Conservation (phyloP, 2,329 filamentous ascomycete species). For the Didymella exigua region DNA sequence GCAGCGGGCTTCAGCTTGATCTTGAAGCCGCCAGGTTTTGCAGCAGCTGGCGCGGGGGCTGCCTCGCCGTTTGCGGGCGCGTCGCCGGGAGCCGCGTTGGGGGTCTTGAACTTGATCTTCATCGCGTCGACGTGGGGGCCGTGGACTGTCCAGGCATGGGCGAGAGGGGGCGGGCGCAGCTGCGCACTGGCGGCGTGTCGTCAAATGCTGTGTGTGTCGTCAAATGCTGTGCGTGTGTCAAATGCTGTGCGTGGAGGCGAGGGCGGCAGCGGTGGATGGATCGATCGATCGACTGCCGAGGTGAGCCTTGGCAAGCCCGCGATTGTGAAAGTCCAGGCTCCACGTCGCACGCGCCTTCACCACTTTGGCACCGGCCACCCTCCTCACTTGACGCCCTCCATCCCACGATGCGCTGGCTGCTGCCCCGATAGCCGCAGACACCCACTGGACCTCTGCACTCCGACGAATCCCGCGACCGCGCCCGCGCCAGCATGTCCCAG, state of each 20-base stretch:
- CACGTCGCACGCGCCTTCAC: slow-evolving; percentile 16
- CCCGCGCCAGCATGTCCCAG: slow-evolving; percentile 42
- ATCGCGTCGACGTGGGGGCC: slow-evolving; percentile 16
- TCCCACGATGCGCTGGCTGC: slow-evolving; percentile 34
- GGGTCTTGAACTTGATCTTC: slow-evolving; percentile 44
- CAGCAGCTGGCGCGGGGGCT: slow-evolving; percentile 19
- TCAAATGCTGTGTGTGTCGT: no score
- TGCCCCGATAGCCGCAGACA: slow-evolving; percentile 24
- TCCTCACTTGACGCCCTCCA: neutral
- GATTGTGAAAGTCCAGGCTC: slow-evolving; percentile 29
- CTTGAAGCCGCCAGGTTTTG: slow-evolving; percentile 31
- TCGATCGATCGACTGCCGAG: slow-evolving; percentile 1
- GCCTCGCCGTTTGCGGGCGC: slow-evolving; percentile 22
- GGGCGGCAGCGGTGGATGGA: slow-evolving; percentile 2
- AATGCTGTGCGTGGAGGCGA: neutral
- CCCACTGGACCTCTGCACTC: slow-evolving; percentile 25
- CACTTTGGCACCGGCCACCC: slow-evolving; percentile 11
- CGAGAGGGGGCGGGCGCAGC: slow-evolving; percentile 9
- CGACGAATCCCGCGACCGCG: neutral
- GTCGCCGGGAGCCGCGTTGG: slow-evolving; percentile 24
- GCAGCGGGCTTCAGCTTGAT: slow-evolving; percentile 40
- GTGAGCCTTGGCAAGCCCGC: slow-evolving; percentile 26
- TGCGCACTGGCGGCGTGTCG: slow-evolving; percentile 6
- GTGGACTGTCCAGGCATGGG: neutral
- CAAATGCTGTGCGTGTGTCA: no score